These are phyloP conservation scores for Blastobotrys muscicola DNA, from an alignment of 805 yeast genomes.

Conservation along the genomic window DNA sequence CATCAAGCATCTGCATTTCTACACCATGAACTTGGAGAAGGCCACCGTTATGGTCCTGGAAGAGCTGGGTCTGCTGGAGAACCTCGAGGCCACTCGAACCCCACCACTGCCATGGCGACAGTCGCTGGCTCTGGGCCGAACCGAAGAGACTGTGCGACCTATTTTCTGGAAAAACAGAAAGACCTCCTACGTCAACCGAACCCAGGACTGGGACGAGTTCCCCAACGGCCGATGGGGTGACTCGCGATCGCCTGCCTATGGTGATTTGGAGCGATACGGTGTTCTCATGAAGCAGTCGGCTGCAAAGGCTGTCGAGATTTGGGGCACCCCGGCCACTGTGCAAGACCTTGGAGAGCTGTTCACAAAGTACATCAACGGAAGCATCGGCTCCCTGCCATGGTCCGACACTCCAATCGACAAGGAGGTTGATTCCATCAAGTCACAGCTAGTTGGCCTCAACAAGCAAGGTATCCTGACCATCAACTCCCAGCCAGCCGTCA, in stretches of 20 bases:
- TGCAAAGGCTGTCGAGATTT: conserved; percentile 67
- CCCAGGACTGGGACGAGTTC: conserved; percentile 94
- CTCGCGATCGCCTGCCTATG: conserved; percentile 94
- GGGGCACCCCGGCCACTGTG: conserved; percentile 70
- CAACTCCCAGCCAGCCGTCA: conserved; percentile 90
- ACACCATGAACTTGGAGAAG: conserved; percentile 95
- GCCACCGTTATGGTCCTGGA: conserved; percentile 84
- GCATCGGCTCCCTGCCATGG: conserved; percentile 79
- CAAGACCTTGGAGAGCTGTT: conserved; percentile 57
- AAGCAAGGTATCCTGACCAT: conserved; percentile 63
- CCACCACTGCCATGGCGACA: conserved; percentile 76
- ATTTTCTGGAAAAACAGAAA: conserved; percentile 95
- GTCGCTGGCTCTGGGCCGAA: conserved; percentile 71
- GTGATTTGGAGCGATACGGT: conserved; percentile 76
- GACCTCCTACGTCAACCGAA: conserved; percentile 78
- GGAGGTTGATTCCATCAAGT: conserved; percentile 58
- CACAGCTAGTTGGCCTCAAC: conserved; percentile 55
- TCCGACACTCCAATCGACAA: conserved; percentile 79
- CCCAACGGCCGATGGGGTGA: conserved; percentile 99
- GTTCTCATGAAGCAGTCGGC: conserved; percentile 69
- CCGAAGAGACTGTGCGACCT: conserved; percentile 78
- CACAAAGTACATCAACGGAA: conserved; percentile 60
- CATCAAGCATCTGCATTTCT: conserved; percentile 77
- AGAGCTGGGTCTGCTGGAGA: conserved; percentile 46
- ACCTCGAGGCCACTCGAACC: conserved; percentile 23